These are phyloP conservation scores for Aspergillus brunneoviolaceus DNA, from an alignment of 2,329 filamentous ascomycete genomes.

Conservation along the genomic window DNA sequence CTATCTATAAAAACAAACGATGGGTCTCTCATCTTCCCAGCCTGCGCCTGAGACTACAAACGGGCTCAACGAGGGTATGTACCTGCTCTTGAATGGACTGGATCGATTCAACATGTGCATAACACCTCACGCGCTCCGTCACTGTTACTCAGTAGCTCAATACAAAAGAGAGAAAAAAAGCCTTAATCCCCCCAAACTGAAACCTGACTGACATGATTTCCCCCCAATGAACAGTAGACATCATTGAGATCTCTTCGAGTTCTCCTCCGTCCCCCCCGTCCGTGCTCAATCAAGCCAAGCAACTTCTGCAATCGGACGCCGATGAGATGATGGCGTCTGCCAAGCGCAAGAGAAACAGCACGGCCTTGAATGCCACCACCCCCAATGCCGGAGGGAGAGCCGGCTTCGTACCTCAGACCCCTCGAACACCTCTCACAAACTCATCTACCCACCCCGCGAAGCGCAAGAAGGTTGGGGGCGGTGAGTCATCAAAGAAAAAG, in stretches of 20 bases:
- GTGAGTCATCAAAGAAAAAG: constrained; percentile 15
- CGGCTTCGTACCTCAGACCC: neutral
- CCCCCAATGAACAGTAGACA: neutral
- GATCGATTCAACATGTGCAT: neutral
- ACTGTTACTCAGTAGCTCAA: neutral
- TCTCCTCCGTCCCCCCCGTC: neutral
- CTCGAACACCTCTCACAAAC: constrained; percentile 1
- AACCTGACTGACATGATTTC: neutral
- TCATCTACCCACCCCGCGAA: constrained; percentile 22
- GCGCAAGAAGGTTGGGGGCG: constrained; percentile 25
- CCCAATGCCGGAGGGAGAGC: neutral
- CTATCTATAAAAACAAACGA: neutral
- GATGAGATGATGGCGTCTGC: neutral
- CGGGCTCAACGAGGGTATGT: neutral
- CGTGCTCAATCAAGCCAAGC: neutral
- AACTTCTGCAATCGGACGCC: neutral
- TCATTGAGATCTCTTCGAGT: neutral
- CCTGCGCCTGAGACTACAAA: neutral
- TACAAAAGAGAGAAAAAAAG: no score
- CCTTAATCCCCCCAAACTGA: no score
- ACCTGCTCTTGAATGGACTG: neutral
- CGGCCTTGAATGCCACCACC: neutral
- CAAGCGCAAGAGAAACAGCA: neutral
- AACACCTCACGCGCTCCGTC: neutral
- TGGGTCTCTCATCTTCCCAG: neutral